Evolutionary conservation across 106 monocot genomes (phyloP), one percentile per base, ranked within the genome.

Genomic region (Dioscorea dumetorum): DNA sequence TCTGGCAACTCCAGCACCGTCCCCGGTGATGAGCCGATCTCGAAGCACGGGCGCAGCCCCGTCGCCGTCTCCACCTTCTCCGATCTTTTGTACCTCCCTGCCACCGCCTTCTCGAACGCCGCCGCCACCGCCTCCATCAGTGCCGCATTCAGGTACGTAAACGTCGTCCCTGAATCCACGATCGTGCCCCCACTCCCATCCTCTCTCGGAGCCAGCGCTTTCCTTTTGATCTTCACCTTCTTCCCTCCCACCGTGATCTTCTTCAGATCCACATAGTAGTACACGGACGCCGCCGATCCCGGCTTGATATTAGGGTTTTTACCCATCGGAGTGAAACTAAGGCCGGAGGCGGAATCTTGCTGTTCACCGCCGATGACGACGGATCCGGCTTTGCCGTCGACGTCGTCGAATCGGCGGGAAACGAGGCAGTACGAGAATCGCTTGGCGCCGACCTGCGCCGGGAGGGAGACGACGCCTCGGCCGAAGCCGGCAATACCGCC

Each of bases 391-490:
- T 75, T 79, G 5, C 51, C 61, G 0, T 61, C n/a, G 58, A 71
- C 65, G 61, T 93, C 93, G 71, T 95, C 95, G 72, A 64, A 91
- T 3, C 73, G 65, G 41, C 91, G 91, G 51, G 91, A 91, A 33
- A 88, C 48, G 54, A 95, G 81, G 64, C 91, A 91, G 74, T 95
- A 95, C 50, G 95, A 88, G 87, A 91, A 91, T 12, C 83, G 58
- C 14, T 62, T 61, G 24, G 91, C 72, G 12, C 77, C 50, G 6
- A 95, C 77, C 72, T 91, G 95, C 2, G 79, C 19, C 1, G 91
- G 85, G 13, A 95, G 14, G 8, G 95, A 91, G n/a, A 85, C 54
- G 11, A 74, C 34, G 24, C 91, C 86, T 23, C 95, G 86, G 24
- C 95, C 91, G 78, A 91, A 91, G 0, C 79, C 95, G 9, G 88